These are phyloP conservation scores for Starmerella davenportii DNA, from an alignment of 805 yeast genomes.

Conservation along the genomic window DNA sequence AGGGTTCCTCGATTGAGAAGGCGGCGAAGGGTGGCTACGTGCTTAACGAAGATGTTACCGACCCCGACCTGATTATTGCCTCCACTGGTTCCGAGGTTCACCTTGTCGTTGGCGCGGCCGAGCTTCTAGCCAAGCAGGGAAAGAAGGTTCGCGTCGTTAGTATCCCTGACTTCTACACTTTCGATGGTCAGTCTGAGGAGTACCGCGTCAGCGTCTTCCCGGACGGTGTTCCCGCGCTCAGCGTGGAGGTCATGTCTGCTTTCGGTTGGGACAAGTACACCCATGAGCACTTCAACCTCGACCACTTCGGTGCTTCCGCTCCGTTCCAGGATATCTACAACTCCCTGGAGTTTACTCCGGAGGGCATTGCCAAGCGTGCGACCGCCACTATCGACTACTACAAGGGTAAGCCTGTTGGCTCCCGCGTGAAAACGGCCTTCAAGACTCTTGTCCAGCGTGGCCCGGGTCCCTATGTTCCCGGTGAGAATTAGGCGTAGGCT, in stretches of 20 bases:
- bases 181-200: constrained; percentile 63
- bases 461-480: constrained; percentile 17
- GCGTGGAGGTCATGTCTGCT: constrained; percentile 84
- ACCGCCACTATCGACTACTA: constrained; percentile 61
- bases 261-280: constrained; percentile 89
- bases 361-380: constrained; percentile 79
- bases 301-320: constrained; percentile 95
- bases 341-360: constrained; percentile 77
- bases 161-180: constrained; percentile 80
- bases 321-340: constrained; percentile 68
- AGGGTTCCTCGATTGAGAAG: constrained; percentile 78
- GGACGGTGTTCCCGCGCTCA: constrained; percentile 80
- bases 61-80: constrained; percentile 56
- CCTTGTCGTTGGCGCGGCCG: constrained; percentile 65
- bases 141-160: constrained; percentile 71
- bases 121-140: constrained; percentile 46
- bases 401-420: constrained; percentile 54
- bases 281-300: constrained; percentile 89
- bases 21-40: constrained; percentile 93
- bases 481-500: background rate
- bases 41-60: constrained; percentile 36
- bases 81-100: constrained; percentile 92
- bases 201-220: constrained; percentile 81
- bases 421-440: constrained; percentile 38
- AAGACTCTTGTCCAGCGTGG: constrained; percentile 17